A percentile compares a stretch with the other conserved stretches of the same genome.
Evolutionary conservation across 169 alveolate genomes (phyloP).

Genomic region (Eimeria brunetti): DNA sequence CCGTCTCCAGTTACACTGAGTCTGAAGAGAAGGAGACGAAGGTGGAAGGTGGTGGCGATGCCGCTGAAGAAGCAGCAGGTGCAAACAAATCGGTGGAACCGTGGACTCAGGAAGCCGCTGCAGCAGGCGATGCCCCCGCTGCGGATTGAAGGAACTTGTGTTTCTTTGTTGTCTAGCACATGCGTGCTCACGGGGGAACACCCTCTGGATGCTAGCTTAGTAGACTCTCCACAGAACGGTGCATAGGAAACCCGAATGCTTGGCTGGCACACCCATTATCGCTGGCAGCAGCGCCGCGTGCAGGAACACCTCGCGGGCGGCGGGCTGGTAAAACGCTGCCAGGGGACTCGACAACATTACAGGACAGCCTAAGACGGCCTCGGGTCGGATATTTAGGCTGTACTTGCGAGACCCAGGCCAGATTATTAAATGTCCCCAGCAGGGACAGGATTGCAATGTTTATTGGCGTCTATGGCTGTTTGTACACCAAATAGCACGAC

Average conservation of each 20-base stretch:
- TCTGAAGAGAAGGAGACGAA: slow-evolving; percentile 70
- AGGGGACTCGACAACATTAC: not conserved
- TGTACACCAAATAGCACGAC: slow-evolving; percentile 27
- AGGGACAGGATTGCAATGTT: slow-evolving; percentile 76
- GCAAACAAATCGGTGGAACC: slow-evolving; percentile 49
- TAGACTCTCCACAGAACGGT: slow-evolving; percentile 6
- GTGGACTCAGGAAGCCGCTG: slow-evolving; percentile 40
- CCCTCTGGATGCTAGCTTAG: not conserved
- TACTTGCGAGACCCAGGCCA: slow-evolving; percentile 52
- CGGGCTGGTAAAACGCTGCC: slow-evolving; percentile 11
- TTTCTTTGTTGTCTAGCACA: slow-evolving; percentile 34
- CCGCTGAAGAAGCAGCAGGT: slow-evolving; percentile 27
- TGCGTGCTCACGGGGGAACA: slow-evolving; percentile 28
- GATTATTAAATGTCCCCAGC: slow-evolving; percentile 58
- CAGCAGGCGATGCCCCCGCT: slow-evolving; percentile 44
- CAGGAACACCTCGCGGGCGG: slow-evolving; percentile 29
- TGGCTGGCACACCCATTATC: slow-evolving; percentile 28
- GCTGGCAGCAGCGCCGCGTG: slow-evolving; percentile 31
- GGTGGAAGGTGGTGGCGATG: slow-evolving; percentile 45
- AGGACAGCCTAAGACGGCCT: slow-evolving; percentile 31
- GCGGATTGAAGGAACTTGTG: slow-evolving; percentile 28
- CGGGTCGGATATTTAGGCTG: slow-evolving; percentile 39
- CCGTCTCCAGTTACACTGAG: slow-evolving; percentile 53
- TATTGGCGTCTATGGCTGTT: slow-evolving; percentile 69
- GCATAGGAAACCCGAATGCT: slow-evolving; percentile 6